A percentile compares a stretch with the other conserved stretches of the same genome.
Evolutionary conservation across 129 eudicot genomes (phyloP).

Genomic region (Saposhnikovia divaricata): DNA sequence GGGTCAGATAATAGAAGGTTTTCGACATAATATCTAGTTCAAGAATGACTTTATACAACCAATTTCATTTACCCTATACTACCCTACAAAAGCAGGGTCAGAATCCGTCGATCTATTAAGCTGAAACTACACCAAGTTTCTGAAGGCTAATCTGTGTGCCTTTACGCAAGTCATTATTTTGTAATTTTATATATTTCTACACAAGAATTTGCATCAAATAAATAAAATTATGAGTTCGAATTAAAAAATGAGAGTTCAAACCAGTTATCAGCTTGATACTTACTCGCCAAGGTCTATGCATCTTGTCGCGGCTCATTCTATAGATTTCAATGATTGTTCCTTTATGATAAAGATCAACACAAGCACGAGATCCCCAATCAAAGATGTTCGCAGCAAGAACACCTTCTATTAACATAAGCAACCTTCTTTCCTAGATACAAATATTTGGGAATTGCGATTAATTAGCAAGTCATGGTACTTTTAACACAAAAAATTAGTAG

Average conservation of each 20-base stretch:
- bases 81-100: not conserved
- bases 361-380: slow-evolving; percentile 99
- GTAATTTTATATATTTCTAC: not conserved
- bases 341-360: slow-evolving; percentile 97
- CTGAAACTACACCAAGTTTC: not conserved
- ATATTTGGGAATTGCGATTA: not conserved
- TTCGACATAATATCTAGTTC: not conserved
- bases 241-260: not conserved
- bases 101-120: not conserved
- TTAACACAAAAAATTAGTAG: not conserved
- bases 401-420: slow-evolving; percentile 80
- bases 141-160: not conserved
- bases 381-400: slow-evolving; percentile 98
- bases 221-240: not conserved
- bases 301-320: slow-evolving; percentile 96
- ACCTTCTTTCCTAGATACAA: slow-evolving; percentile 57
- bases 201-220: not conserved
- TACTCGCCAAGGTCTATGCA: slow-evolving; percentile 99
- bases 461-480: slow-evolving; percentile 2
- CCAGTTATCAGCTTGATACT: slow-evolving; percentile 15
- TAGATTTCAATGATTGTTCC: slow-evolving; percentile 96
- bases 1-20: not conserved
- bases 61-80: not conserved
- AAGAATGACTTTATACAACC: not conserved
- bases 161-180: not conserved